A percentile compares a stretch with the other conserved stretches of the same genome.
phyloP scores from a whole-genome alignment of 176 grass and related monocot species.

The Pontederia crassipes region DNA sequence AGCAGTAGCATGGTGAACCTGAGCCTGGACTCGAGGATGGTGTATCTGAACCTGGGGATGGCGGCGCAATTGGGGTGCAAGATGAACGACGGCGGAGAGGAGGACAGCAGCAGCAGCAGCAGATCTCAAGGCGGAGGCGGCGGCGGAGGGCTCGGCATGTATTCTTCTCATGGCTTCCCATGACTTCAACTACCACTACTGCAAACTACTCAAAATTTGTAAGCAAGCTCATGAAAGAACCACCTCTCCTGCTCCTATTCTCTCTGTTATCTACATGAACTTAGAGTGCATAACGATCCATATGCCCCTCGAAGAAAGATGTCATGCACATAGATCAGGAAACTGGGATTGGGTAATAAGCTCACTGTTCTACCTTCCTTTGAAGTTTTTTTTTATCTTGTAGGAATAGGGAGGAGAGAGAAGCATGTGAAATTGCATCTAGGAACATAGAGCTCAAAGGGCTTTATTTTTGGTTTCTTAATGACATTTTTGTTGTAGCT shows the following conservation, averaged over 20 bases:
- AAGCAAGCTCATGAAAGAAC: conserved; percentile 54
- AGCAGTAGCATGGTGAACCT: conserved; percentile 80
- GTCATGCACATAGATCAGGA: background rate
- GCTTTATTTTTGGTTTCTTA: too few relatives aligned
- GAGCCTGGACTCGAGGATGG: conserved; percentile 88
- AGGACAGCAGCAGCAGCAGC: conserved; percentile 42
- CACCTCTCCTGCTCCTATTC: conserved; percentile 33
- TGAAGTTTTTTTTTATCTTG: background rate
- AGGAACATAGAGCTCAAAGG: background rate
- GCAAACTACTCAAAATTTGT: conserved; percentile 49
- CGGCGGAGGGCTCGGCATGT: conserved; percentile 46
- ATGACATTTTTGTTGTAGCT: too few relatives aligned
- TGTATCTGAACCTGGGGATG: conserved; percentile 93
- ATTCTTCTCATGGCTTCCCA: conserved; percentile 72
- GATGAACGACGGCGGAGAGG: conserved; percentile 48
- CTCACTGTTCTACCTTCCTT: background rate
- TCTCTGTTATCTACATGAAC: background rate
- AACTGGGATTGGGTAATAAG: background rate
- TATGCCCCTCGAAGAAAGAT: background rate
- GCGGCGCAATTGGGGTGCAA: conserved; percentile 66
- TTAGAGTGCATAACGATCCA: too few relatives aligned
- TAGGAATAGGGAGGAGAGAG: background rate
- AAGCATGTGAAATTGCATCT: background rate
- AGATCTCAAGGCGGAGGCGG: conserved; percentile 32
- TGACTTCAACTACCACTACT: conserved; percentile 23